Conservation (phyloP, 495 filamentous ascomycete species). For the Thermochaetoides thermophila region DNA sequence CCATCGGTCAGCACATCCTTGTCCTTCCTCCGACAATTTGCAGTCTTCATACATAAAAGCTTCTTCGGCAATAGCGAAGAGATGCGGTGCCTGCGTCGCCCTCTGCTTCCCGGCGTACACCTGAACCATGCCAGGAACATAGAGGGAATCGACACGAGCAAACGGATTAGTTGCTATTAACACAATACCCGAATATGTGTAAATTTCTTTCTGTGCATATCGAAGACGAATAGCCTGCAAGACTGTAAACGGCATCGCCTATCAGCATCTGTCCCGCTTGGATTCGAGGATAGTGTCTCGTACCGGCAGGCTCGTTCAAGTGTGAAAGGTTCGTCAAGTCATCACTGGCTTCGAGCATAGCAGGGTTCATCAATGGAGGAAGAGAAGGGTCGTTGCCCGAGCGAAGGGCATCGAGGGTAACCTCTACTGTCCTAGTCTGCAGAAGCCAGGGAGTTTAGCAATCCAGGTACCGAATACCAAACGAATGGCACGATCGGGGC, state of each 20-base stretch:
- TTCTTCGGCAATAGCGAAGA: constrained; percentile 98
- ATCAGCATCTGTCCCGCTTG: too few relatives aligned
- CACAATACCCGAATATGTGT: constrained; percentile 98
- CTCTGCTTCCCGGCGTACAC: constrained; percentile 96
- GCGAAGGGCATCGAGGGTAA: constrained; percentile 65
- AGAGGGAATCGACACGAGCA: constrained; percentile 91
- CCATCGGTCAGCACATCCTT: constrained; percentile 1
- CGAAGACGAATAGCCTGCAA: constrained; percentile 94
- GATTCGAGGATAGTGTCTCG: constrained; percentile 9
- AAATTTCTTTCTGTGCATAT: constrained; percentile 98
- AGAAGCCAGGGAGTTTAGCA: constrained; percentile 10
- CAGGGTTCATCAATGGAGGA: constrained; percentile 93
- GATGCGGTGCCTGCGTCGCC: constrained; percentile 88
- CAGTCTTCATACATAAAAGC: constrained; percentile 91
- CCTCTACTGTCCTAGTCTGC: constrained; percentile 66
- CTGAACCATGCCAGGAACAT: constrained; percentile 98
- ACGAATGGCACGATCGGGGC: background rate
- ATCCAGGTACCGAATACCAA: constrained; percentile 5
- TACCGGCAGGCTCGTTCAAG: constrained; percentile 96
- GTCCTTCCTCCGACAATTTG: too few relatives aligned
- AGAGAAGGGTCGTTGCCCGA: constrained; percentile 52
- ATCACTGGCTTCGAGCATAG: constrained; percentile 97
- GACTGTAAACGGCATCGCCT: too few relatives aligned
- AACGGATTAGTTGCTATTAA: constrained; percentile 98
- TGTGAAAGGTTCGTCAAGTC: constrained; percentile 96